Percentiles rank a stretch among this genome's conserved stretches.
Evolutionary conservation across 495 filamentous ascomycete genomes (phyloP).

Genomic region (Hypoxylon cercidicola): DNA sequence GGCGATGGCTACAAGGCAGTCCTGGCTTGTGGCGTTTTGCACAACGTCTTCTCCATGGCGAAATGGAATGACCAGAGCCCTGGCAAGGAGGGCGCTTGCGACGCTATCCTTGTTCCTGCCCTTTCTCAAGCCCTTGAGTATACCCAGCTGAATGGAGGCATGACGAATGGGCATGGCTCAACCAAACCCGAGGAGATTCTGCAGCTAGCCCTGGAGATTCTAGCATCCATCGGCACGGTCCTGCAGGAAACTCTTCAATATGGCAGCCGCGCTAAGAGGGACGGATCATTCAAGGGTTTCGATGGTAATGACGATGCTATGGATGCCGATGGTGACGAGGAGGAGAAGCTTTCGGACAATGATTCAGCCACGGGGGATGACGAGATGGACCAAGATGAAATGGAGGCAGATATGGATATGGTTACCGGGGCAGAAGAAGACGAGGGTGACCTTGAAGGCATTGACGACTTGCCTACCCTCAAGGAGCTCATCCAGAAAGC

Average conservation of each 20-base stretch:
- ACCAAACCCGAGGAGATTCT: slow-evolving; percentile 49
- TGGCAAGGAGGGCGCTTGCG: slow-evolving; percentile 56
- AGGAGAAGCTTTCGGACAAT: slow-evolving; percentile 31
- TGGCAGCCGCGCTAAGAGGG: slow-evolving; percentile 47
- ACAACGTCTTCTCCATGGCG: slow-evolving; percentile 60
- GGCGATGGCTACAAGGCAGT: slow-evolving; percentile 51
- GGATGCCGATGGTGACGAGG: slow-evolving; percentile 35
- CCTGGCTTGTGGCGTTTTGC: slow-evolving; percentile 61
- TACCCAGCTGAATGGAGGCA: slow-evolving; percentile 31
- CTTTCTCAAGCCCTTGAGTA: slow-evolving; percentile 53
- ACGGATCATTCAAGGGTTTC: slow-evolving; percentile 45
- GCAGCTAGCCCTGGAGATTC: slow-evolving; percentile 63
- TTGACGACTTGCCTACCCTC: slow-evolving; percentile 58
- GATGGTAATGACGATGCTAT: slow-evolving; percentile 10
- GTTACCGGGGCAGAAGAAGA: slow-evolving; percentile 61
- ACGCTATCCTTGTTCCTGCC: slow-evolving; percentile 58
- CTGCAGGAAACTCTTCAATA: slow-evolving; percentile 58
- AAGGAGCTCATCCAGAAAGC: slow-evolving; percentile 59
- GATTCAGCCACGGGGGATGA: slow-evolving; percentile 49
- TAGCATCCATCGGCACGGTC: slow-evolving; percentile 68
- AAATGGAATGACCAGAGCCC: slow-evolving; percentile 61
- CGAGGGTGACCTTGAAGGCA: slow-evolving; percentile 45
- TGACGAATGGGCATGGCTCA: slow-evolving; percentile 43
- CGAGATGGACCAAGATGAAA: slow-evolving; percentile 55
- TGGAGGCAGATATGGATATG: slow-evolving; percentile 67